A percentile compares a stretch with the other conserved stretches of the same genome.
These are phyloP conservation scores for Yamadazyma tumulicola DNA, from an alignment of 805 yeast genomes.

Conservation along the genomic window DNA sequence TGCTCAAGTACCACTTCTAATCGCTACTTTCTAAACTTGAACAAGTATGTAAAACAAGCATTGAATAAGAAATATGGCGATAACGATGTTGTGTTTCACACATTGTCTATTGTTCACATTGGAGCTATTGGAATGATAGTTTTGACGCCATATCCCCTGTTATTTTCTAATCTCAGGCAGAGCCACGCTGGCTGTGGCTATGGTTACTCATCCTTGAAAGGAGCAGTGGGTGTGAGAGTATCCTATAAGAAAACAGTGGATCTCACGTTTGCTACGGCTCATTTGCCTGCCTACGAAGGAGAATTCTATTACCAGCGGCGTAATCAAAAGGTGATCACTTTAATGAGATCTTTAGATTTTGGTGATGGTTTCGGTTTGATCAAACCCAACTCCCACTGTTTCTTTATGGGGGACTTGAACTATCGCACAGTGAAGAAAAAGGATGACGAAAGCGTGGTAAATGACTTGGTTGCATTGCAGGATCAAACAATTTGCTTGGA, in stretches of 20 bases:
- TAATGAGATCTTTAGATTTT: conserved; percentile 55
- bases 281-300: conserved; percentile 80
- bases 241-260: conserved; percentile 22
- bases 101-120: conserved; percentile 41
- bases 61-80: conserved; percentile 31
- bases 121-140: conserved; percentile 60
- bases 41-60: conserved; percentile 30
- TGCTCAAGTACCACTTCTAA: conserved; percentile 39
- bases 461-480: conserved; percentile 22
- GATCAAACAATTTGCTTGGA: conserved; percentile 16
- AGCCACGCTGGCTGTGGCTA: conserved; percentile 53
- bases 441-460: conserved; percentile 6
- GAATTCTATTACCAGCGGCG: conserved; percentile 42
- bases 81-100: conserved; percentile 31
- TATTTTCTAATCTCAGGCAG: conserved; percentile 20
- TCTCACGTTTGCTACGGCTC: conserved; percentile 66
- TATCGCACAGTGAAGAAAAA: conserved; percentile 50
- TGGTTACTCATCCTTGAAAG: conserved; percentile 64
- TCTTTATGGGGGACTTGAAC: conserved; percentile 83
- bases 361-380: conserved; percentile 53
- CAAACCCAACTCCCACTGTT: conserved; percentile 54
- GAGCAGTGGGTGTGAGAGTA: conserved; percentile 65
- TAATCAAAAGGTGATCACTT: conserved; percentile 46
- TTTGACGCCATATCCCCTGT: conserved; percentile 41
- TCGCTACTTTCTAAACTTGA: conserved; percentile 31